phyloP scores from a whole-genome alignment of 1,284 basidiomycete species.

The Chalciporus sp. region DNA sequence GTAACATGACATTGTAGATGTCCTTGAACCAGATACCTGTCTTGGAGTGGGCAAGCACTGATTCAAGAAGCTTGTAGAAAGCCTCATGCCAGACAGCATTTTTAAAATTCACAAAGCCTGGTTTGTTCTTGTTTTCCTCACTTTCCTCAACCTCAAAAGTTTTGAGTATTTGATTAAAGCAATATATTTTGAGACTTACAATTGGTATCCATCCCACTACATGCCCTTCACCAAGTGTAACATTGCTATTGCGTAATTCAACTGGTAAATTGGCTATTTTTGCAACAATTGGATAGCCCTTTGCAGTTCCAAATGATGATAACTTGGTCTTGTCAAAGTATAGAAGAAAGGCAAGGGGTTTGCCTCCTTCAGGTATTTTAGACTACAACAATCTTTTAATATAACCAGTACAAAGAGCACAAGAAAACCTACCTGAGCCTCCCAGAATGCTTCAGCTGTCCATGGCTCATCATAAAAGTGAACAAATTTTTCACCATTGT shows the following conservation, averaged over 20 bases:
- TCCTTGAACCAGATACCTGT: conserved; percentile 12
- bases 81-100: conserved; percentile 32
- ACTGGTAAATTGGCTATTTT: conserved; percentile 39
- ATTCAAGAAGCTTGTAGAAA: conserved; percentile 16
- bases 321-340: conserved; percentile 50
- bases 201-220: conserved; percentile 49
- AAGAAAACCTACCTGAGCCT: conserved; percentile 5
- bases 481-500: conserved; percentile 27
- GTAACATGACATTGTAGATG: not conserved
- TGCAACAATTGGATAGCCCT: conserved; percentile 46
- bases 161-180: not conserved
- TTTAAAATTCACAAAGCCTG: conserved; percentile 36
- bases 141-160: conserved; percentile 30
- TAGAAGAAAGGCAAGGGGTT: conserved; percentile 32
- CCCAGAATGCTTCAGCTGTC: conserved; percentile 17
- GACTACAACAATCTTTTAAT: conserved; percentile 4
- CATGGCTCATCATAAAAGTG: conserved; percentile 37
- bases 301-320: conserved; percentile 43
- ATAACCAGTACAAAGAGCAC: no score
- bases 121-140: conserved; percentile 26
- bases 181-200: conserved; percentile 24
- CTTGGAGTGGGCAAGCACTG: conserved; percentile 7
- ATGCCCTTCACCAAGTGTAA: conserved; percentile 36
- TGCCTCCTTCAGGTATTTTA: conserved; percentile 20
- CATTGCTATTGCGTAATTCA: conserved; percentile 39